Evolutionary conservation across 1,284 basidiomycete species (phyloP).

Genomic region (Moniliella sp.): DNA sequence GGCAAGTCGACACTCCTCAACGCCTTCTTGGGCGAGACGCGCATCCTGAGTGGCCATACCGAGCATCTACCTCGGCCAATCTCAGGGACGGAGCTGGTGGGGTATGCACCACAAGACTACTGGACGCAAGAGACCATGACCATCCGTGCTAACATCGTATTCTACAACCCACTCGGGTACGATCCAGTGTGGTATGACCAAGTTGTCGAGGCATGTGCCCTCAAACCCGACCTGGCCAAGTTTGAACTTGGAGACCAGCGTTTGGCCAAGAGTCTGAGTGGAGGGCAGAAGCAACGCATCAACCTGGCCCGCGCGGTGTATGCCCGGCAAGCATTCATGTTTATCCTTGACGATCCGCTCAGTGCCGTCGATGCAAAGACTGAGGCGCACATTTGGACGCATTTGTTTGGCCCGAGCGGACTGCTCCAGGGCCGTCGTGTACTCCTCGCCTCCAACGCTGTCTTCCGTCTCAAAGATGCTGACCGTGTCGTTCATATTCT

Average conservation of each 20-base stretch:
- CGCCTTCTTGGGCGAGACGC: slow-evolving; percentile 9
- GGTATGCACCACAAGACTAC: slow-evolving; percentile 6
- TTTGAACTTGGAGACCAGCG: slow-evolving; percentile 1
- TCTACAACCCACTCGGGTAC: slow-evolving; percentile 3
- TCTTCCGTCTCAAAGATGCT: neutral
- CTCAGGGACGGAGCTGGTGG: too few relatives aligned
- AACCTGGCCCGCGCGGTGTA: slow-evolving; percentile 12
- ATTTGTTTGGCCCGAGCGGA: slow-evolving; percentile 8
- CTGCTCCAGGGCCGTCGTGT: slow-evolving; percentile 9
- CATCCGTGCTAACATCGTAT: slow-evolving; percentile 11
- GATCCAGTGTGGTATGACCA: slow-evolving; percentile 4
- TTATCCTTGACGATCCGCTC: slow-evolving; percentile 10
- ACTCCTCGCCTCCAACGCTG: slow-evolving; percentile 1
- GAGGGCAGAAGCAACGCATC: slow-evolving; percentile 14
- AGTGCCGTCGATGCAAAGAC: slow-evolving; percentile 12
- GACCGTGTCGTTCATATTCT: slow-evolving; percentile 1
- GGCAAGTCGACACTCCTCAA: slow-evolving; percentile 11
- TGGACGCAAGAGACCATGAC: slow-evolving; percentile 7
- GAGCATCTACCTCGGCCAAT: too few relatives aligned
- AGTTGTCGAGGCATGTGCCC: slow-evolving; percentile 6
- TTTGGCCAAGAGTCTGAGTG: slow-evolving; percentile 7
- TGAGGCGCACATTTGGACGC: slow-evolving; percentile 8
- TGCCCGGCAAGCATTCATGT: slow-evolving; percentile 1
- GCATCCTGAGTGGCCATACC: slow-evolving; percentile 1
- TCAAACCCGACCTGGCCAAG: slow-evolving; percentile 4